phyloP scores from a whole-genome alignment of 2,329 filamentous ascomycete species.

The Fusarium mangiferae region DNA sequence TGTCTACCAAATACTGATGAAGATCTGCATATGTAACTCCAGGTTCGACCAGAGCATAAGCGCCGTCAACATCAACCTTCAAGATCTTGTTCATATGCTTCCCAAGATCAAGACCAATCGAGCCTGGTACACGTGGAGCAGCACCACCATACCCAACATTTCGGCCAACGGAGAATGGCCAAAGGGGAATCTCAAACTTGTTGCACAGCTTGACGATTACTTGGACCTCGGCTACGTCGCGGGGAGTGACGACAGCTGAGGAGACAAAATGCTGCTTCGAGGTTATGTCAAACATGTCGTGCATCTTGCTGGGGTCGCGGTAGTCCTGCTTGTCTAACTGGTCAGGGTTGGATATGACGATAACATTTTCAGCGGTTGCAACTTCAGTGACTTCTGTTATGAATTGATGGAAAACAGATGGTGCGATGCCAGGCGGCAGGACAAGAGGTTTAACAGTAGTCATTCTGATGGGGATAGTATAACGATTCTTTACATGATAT shows the following conservation, averaged over 20 bases:
- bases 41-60: constrained; percentile 30
- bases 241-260: constrained; percentile 25
- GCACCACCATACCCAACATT: constrained; percentile 33
- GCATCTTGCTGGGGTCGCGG: constrained; percentile 28
- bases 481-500: no score
- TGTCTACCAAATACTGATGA: constrained; percentile 27
- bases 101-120: constrained; percentile 14
- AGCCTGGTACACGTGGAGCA: constrained; percentile 27
- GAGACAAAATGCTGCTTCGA: constrained; percentile 26
- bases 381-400: not conserved
- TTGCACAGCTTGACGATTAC: constrained; percentile 16
- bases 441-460: not conserved
- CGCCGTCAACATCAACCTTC: constrained; percentile 26
- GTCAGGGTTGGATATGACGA: not conserved
- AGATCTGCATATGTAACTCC: constrained; percentile 28
- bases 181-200: constrained; percentile 28
- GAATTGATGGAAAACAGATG: constrained; percentile 17
- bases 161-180: constrained; percentile 35
- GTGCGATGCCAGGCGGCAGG: constrained; percentile 11
- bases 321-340: constrained; percentile 26
- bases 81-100: constrained; percentile 33
- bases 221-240: constrained; percentile 32
- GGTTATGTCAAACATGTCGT: constrained; percentile 35
- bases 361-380: constrained; percentile 11
- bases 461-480: not conserved